Percentiles rank a stretch among this genome's conserved stretches.
Conservation (phyloP, 345 rosid species). For the Acer negundo region DNA sequence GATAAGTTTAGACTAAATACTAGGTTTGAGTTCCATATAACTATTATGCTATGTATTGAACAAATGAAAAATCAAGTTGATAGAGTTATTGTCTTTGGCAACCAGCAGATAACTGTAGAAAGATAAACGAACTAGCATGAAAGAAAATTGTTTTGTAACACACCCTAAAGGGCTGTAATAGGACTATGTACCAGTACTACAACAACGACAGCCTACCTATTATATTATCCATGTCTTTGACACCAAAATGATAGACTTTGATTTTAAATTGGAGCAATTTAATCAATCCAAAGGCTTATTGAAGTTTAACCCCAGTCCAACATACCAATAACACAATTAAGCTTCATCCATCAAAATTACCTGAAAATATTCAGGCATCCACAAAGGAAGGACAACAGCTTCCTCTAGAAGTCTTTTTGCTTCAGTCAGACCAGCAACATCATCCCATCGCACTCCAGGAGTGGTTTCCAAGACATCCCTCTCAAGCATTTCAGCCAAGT, state of each 20-base stretch:
- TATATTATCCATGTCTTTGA: not conserved
- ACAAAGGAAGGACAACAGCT: slow-evolving; percentile 99
- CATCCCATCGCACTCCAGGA: slow-evolving; percentile 99
- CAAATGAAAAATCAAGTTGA: slow-evolving; percentile 15
- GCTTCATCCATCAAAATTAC: slow-evolving; percentile 38
- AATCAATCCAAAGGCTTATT: not conserved
- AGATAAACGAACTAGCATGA: not conserved
- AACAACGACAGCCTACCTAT: not conserved
- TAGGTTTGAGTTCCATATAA: not conserved
- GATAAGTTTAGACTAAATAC: not conserved
- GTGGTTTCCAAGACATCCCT: slow-evolving; percentile 97
- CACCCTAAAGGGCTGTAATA: not conserved
- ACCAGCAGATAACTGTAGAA: not conserved
- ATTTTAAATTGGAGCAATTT: not conserved
- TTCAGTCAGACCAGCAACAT: slow-evolving; percentile 98
- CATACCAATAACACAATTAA: slow-evolving; percentile 9
- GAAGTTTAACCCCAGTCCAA: not conserved
- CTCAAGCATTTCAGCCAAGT: slow-evolving; percentile 98
- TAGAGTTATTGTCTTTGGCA: not conserved
- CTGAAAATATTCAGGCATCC: slow-evolving; percentile 99
- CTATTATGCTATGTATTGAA: not conserved
- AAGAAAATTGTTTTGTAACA: not conserved
- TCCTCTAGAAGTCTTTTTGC: slow-evolving; percentile 98
- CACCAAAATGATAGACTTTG: not conserved
- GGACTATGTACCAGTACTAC: not conserved